A percentile compares a stretch with the other conserved stretches of the same genome.
phyloP scores from a whole-genome alignment of 768 basidiomycete species.

The Trametes maxima region DNA sequence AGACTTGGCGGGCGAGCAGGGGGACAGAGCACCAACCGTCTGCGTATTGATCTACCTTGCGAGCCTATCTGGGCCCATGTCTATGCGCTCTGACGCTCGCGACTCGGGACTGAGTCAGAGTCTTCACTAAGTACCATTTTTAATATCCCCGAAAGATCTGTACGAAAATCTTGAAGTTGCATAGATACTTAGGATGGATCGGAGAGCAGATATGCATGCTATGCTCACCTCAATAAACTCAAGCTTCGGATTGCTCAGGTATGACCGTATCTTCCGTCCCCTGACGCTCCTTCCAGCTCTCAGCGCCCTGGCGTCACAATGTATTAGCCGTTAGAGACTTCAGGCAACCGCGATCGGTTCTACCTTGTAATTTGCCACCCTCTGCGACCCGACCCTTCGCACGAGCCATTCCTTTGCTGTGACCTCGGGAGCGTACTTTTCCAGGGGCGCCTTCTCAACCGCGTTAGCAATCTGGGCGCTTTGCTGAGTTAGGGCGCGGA shows the following conservation, averaged over 20 bases:
- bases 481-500: constrained; percentile 53
- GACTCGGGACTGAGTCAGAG: too few species aligned
- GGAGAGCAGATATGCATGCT: too few species aligned
- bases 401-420: constrained; percentile 46
- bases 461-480: constrained; percentile 53
- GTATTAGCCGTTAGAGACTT: not conserved
- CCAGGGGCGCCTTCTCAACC: constrained; percentile 36
- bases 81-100: too few species aligned
- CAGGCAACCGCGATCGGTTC: not conserved
- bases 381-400: constrained; percentile 41
- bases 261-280: constrained; percentile 22
- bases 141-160: too few species aligned
- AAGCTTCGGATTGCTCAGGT: not conserved
- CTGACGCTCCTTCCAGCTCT: constrained; percentile 14
- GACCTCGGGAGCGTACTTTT: constrained; percentile 34
- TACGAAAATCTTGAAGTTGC: too few species aligned
- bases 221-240: not conserved
- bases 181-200: too few species aligned
- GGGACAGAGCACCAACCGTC: constrained; percentile 27
- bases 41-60: not conserved
- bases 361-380: constrained; percentile 26
- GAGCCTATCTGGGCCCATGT: too few species aligned
- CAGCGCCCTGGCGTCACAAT: constrained; percentile 7
- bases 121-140: not conserved
- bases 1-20: constrained; percentile 28